A percentile compares a stretch with the other conserved stretches of the same genome.
Evolutionary conservation across 306 rosid genomes (phyloP).

Genomic region (Albizia julibrissin): DNA sequence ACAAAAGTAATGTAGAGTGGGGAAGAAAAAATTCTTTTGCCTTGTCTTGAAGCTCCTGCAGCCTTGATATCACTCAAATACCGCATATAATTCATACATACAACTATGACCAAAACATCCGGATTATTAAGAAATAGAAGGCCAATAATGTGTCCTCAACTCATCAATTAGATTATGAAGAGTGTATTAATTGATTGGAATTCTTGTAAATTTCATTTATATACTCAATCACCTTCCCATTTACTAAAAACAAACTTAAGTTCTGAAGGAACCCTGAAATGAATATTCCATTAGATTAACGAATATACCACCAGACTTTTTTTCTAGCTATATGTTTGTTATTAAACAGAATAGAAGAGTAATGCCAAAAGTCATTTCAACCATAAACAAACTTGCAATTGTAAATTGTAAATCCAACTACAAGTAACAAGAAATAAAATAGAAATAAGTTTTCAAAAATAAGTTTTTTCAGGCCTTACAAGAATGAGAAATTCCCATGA

Average conservation of each 20-base stretch:
- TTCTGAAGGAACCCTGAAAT: too few species aligned
- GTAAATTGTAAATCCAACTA: not conserved
- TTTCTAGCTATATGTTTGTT: not conserved
- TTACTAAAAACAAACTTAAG: not conserved
- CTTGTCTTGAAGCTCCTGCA: not conserved
- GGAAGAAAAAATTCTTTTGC: not conserved
- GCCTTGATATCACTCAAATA: not conserved
- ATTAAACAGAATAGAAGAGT: not conserved
- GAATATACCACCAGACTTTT: not conserved
- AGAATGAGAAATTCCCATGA: not conserved
- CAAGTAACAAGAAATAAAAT: not conserved
- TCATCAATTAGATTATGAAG: not conserved
- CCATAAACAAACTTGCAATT: not conserved
- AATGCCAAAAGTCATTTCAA: not conserved
- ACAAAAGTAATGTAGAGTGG: not conserved
- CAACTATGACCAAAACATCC: not conserved
- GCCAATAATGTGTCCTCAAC: not conserved
- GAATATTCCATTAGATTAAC: too few species aligned
- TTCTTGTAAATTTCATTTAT: not conserved
- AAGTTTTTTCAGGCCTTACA: conserved; percentile 4
- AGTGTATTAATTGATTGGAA: not conserved
- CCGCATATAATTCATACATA: not conserved
- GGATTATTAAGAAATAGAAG: not conserved
- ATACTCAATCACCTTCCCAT: not conserved
- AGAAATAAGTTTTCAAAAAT: not conserved